phyloP scores from a whole-genome alignment of 2,329 filamentous ascomycete genomes.

The Aspergillus pseudoglaucus region DNA sequence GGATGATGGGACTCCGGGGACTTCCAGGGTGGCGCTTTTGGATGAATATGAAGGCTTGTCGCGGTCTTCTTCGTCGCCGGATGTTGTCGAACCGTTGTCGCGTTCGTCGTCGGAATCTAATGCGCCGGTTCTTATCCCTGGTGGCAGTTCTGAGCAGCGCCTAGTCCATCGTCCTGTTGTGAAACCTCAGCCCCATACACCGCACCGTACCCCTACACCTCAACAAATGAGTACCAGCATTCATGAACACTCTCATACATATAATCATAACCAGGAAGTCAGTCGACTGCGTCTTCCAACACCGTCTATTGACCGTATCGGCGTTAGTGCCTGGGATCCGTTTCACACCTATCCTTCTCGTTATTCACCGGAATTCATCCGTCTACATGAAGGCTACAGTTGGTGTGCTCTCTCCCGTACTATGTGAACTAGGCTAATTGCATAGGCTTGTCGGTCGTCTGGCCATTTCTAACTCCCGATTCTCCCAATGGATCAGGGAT shows the following conservation, averaged over 20 bases:
- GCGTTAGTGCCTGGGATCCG: constrained; percentile 20
- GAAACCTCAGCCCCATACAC: background rate
- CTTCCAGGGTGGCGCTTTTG: background rate
- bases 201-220: background rate
- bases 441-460: constrained; percentile 19
- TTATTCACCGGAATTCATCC: constrained; percentile 17
- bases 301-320: constrained; percentile 13
- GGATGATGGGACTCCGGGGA: background rate
- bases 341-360: constrained; percentile 19
- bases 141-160: background rate
- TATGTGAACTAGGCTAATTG: background rate
- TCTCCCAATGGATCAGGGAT: constrained; percentile 1
- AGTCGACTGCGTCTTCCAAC: background rate
- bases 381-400: constrained; percentile 23
- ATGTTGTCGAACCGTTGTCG: background rate
- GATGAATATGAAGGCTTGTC: background rate
- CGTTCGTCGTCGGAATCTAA: background rate
- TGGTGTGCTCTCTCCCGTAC: constrained; percentile 5
- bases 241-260: background rate
- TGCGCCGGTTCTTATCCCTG: background rate
- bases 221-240: background rate
- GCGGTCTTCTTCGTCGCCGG: constrained; percentile 6
- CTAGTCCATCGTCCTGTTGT: background rate
- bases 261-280: background rate
- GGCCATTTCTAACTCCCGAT: constrained; percentile 22